A percentile compares a stretch with the other conserved stretches of the same genome.
Evolutionary conservation across 306 rosid genomes (phyloP).

Genomic region (Arachis hypogaea): DNA sequence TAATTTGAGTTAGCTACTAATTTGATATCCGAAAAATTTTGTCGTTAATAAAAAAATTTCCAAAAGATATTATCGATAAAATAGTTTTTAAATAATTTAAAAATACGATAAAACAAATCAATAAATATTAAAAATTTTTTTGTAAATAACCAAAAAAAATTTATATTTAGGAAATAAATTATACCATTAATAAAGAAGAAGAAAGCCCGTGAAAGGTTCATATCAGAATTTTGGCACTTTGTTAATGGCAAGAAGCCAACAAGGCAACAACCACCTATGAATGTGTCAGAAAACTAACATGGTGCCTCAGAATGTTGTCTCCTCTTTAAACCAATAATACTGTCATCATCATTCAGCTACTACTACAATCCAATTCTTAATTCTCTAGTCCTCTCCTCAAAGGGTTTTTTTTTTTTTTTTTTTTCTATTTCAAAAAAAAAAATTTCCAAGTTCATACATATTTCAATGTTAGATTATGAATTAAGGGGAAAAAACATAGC

Average conservation of each 20-base stretch:
- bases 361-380: neutral
- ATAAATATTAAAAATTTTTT: no score
- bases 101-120: no score
- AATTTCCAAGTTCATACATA: neutral
- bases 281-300: conserved; percentile 39
- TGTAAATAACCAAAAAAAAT: no score
- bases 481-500: no score
- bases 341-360: conserved; percentile 38
- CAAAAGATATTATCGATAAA: no score
- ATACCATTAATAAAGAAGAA: neutral
- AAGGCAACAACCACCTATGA: conserved; percentile 32
- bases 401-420: neutral
- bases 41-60: no score
- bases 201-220: conserved; percentile 39
- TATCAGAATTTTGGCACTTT: conserved; percentile 70
- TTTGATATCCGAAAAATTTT: no score
- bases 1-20: no score
- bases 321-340: conserved; percentile 36
- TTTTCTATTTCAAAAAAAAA: neutral
- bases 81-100: no score
- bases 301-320: conserved; percentile 53
- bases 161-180: no score
- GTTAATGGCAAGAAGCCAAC: conserved; percentile 49
- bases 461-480: no score
- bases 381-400: neutral